Evolutionary conservation across 1,284 basidiomycete species (phyloP).

Genomic region (Xerocomus alliaceus): DNA sequence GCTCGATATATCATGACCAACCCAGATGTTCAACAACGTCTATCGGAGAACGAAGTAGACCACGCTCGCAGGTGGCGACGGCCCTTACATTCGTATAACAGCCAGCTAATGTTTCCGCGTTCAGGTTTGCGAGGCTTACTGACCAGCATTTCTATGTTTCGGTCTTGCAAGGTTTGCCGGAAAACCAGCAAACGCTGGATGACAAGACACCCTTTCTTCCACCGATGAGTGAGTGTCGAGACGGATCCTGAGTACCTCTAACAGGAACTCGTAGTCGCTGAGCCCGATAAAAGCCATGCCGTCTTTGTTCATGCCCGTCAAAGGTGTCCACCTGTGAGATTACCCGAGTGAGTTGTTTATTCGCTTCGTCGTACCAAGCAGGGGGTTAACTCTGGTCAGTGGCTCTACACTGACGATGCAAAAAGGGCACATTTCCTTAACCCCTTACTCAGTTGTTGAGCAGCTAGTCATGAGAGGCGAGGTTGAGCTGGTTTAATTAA

Average conservation of each 20-base stretch:
- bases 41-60: slow-evolving; percentile 81
- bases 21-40: slow-evolving; percentile 68
- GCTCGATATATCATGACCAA: slow-evolving; percentile 77
- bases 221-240: slow-evolving; percentile 71
- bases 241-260: slow-evolving; percentile 11
- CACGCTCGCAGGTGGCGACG: slow-evolving; percentile 71
- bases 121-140: slow-evolving; percentile 73
- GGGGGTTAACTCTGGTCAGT: slow-evolving; percentile 45
- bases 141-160: slow-evolving; percentile 77
- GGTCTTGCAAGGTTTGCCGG: slow-evolving; percentile 81
- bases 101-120: not conserved
- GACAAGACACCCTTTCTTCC: slow-evolving; percentile 75
- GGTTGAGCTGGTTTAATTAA: slow-evolving; percentile 69
- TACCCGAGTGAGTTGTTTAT: slow-evolving; percentile 69
- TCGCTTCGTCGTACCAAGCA: not conserved
- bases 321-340: slow-evolving; percentile 69
- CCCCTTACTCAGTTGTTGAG: slow-evolving; percentile 75
- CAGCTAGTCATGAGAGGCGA: slow-evolving; percentile 71
- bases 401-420: slow-evolving; percentile 67
- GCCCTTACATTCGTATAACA: not conserved
- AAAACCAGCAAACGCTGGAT: slow-evolving; percentile 74
- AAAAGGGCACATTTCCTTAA: slow-evolving; percentile 73
- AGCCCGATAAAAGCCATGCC: slow-evolving; percentile 74
- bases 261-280: slow-evolving; percentile 58
- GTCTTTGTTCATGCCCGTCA: slow-evolving; percentile 82